Conservation (phyloP, 305 asterid genomes). For the Withania somnifera region DNA sequence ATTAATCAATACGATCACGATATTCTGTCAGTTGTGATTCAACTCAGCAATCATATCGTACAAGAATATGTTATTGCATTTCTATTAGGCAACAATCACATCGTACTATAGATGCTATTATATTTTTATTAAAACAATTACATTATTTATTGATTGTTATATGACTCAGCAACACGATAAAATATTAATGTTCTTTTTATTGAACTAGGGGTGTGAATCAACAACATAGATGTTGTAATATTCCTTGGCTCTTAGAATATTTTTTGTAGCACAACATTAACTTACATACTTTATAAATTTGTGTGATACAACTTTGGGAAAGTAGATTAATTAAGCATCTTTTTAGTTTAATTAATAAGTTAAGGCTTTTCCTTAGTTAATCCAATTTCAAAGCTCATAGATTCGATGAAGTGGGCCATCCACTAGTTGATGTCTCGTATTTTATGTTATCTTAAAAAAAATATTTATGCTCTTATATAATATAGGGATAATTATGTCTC, state of each 20-base stretch:
- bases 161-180: not conserved
- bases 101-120: not conserved
- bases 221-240: not conserved
- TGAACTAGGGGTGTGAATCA: not conserved
- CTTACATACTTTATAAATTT: not conserved
- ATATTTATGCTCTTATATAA: not conserved
- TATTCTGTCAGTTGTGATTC: not conserved
- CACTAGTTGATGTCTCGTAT: not conserved
- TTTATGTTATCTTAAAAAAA: not conserved
- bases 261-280: no score
- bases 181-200: not conserved
- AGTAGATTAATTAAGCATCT: conserved; percentile 1
- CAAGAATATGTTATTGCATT: not conserved
- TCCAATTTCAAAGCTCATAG: not conserved
- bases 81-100: not conserved
- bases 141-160: no score
- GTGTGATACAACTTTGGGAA: not conserved
- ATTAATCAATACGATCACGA: not conserved
- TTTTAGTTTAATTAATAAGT: not conserved
- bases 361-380: not conserved
- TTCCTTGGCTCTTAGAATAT: not conserved
- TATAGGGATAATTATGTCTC: not conserved
- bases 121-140: not conserved
- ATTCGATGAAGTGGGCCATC: conserved; percentile 5
- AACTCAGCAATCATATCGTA: not conserved